Base-by-base conservation (phyloP, 805 yeast species). In the Hanseniaspora thailandica region DNA sequence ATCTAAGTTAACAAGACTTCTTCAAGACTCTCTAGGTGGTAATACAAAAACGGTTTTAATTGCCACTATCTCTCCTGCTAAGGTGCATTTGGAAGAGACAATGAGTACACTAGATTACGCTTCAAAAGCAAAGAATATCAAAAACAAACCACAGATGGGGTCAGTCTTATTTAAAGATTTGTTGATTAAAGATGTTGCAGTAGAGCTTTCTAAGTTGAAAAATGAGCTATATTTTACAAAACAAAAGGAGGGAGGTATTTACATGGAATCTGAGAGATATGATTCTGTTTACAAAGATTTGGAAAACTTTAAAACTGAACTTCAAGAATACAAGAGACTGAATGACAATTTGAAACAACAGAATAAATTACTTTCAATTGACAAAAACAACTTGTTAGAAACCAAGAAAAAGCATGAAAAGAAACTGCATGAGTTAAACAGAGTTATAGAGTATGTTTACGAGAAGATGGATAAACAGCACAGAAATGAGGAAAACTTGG, bases 11-110 rank as follows among this genome's bases (percentile, higher is more conserved):
- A 85, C 94, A 0, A 69, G 87, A 52, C 67, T 85, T 26, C 67
- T 85, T 38, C 89, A 85, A 60, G 93, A 84, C 60, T 82, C 89
- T 0, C 70, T 89, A 3, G 97, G 97, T 2, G 96, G 96, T 1
- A 75, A 80, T 54, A 87, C 96, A 0, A 84, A 85, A 61, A 88
- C 97, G 0, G 82, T 89, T 31, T 73, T 88, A 54, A 84, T 88
- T 25, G 95, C 96, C 1, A 88, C 95, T 0, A 75, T 88, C 2
- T 85, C 94, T 7, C 94, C 96, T 0, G 94, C 94, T 0, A 76
- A 76, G 55, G 71, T 78, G 28, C 84, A 83, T 56, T 69, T 79
- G n/a, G 89, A 84, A 28, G 96, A 88, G 63, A 85, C 96, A 0
- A 64, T 82, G 41, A 84, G 93, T 58, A 88, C 96, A 0, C 71